Evolutionary conservation across 345 rosid genomes (phyloP).

Genomic region (Eucalyptus erythrocorys): DNA sequence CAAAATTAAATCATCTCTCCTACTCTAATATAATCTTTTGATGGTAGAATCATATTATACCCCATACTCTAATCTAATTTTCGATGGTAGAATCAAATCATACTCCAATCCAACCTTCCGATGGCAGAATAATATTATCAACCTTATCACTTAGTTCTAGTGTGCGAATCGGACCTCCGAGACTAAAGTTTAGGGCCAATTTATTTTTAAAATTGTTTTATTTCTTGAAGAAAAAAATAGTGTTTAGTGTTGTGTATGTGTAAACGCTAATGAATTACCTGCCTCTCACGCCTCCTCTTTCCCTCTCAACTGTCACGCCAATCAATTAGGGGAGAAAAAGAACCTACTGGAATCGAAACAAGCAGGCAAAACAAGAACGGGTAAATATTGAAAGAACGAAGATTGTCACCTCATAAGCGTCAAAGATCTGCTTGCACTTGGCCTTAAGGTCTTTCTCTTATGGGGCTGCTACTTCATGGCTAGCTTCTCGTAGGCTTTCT

Average conservation of each 20-base stretch:
- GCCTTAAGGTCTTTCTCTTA: background rate
- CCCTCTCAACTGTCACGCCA: background rate
- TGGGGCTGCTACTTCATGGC: background rate
- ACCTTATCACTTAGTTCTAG: no score
- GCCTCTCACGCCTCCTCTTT: fast-evolving
- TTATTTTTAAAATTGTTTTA: no score
- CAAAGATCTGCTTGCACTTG: background rate
- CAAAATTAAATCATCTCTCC: no score
- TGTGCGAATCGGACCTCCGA: fast-evolving
- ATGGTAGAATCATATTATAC: fast-evolving
- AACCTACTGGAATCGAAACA: no score
- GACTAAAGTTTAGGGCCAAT: no score
- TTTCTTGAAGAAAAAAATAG: no score
- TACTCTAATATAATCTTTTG: no score
- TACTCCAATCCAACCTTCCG: no score
- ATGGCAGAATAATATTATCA: no score
- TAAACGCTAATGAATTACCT: fast-evolving
- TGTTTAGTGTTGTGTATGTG: background rate
- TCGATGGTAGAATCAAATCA: no score
- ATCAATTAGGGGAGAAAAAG: background rate
- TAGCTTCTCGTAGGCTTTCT: no score
- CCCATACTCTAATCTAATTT: no score
- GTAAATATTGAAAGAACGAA: background rate
- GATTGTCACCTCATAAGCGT: background rate
- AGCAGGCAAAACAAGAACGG: background rate